Conservation (phyloP, 257 asterid species). For the Ajuga chamaepitys region DNA sequence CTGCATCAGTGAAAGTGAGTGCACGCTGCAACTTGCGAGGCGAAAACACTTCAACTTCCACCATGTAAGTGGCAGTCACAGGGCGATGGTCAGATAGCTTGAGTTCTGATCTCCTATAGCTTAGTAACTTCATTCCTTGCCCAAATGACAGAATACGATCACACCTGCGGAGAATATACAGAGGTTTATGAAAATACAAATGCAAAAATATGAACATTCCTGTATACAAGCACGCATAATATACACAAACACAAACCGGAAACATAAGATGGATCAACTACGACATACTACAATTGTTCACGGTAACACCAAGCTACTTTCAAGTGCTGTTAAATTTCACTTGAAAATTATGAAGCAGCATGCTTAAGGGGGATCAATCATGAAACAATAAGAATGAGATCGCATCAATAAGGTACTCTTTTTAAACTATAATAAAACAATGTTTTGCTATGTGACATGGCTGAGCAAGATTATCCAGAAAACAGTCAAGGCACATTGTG, state of each 20-base stretch:
- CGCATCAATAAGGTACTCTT: neutral
- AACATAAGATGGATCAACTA: neutral
- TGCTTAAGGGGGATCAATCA: no score
- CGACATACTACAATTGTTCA: no score
- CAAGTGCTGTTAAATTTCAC: no score
- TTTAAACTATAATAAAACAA: neutral
- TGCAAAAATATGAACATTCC: neutral
- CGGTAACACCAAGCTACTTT: neutral
- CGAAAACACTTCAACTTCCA: slow-evolving; percentile 82
- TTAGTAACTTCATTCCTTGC: slow-evolving; percentile 55
- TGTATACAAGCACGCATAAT: neutral
- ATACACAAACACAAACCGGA: neutral
- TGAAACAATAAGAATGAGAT: no score
- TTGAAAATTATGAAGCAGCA: no score
- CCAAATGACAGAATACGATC: slow-evolving; percentile 77
- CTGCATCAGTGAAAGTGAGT: slow-evolving; percentile 82
- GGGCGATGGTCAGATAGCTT: slow-evolving; percentile 87
- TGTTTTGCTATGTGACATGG: neutral
- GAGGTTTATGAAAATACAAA: neutral
- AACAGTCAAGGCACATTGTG: neutral
- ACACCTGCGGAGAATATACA: slow-evolving; percentile 48
- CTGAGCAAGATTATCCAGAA: neutral
- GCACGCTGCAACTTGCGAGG: slow-evolving; percentile 71
- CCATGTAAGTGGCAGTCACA: slow-evolving; percentile 58
- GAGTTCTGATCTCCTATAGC: slow-evolving; percentile 61